Percentiles rank a stretch among this genome's conserved stretches.
Evolutionary conservation across 2,329 filamentous ascomycete species (phyloP).

Genomic region (Colletotrichum phormii): DNA sequence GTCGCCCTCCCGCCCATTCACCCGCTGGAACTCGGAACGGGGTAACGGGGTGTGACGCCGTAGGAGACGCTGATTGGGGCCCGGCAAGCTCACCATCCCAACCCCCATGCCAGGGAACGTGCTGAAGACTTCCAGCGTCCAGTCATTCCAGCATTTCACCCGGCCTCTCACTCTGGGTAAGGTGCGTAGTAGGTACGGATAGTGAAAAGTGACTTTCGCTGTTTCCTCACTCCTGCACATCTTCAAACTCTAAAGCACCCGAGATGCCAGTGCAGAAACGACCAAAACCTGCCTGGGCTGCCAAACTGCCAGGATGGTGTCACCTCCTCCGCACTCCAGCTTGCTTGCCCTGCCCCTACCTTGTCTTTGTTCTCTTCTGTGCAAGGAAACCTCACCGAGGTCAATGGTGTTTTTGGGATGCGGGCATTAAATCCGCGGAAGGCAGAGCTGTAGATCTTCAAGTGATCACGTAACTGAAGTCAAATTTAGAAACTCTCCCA

Average conservation of each 20-base stretch:
- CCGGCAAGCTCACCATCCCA: background rate
- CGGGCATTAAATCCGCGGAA: background rate
- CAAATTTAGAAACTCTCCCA: background rate
- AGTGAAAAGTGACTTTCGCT: conserved; percentile 11
- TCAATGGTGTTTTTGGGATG: background rate
- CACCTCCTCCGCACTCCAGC: background rate
- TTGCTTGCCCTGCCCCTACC: background rate
- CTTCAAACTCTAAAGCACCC: conserved; percentile 31
- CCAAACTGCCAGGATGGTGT: background rate
- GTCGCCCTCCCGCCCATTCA: conserved; percentile 20
- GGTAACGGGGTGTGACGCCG: conserved; percentile 22
- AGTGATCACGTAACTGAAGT: background rate
- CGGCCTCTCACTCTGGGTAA: too few relatives aligned
- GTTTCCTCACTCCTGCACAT: conserved; percentile 10
- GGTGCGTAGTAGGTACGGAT: too few relatives aligned
- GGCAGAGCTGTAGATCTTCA: background rate
- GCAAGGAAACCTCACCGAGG: background rate
- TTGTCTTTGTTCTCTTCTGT: background rate
- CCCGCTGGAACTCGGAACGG: conserved; percentile 24
- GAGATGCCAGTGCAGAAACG: conserved; percentile 22
- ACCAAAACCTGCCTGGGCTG: background rate
- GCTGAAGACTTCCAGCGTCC: conserved; percentile 18
- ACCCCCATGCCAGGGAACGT: conserved; percentile 13
- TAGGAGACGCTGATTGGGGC: conserved; percentile 22
- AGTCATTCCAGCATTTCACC: background rate